Evolutionary conservation across 2,329 filamentous ascomycete species (phyloP), one percentile per base, ranked within the genome.

Genomic region (Harringtonia lauricola): DNA sequence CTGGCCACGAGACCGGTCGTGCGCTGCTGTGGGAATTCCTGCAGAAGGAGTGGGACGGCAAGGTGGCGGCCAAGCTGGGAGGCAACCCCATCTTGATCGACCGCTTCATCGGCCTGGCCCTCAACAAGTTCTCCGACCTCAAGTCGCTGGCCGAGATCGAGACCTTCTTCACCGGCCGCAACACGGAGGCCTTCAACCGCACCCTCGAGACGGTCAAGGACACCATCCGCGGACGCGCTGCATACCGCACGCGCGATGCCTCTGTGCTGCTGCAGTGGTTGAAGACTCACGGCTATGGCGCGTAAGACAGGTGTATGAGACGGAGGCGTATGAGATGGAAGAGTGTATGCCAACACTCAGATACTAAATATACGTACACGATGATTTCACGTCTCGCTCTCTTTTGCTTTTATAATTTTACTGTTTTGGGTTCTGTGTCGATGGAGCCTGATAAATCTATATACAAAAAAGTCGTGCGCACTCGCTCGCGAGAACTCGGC

Each of bases 21-120:
- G 65, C 71, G 36, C 68, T 81, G 36, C 76, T 94, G 46, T 98
- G 92, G 92, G 68, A 81, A 42, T 95, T 84, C 63, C 75, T 95
- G 57, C 86, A 89, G 64, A 70, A 75, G 36, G 82, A 95, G 65
- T 98, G 90, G 85, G 71, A 77, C 26, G 69, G 74, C n/a, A 26
- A 34, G 30, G 74, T 94, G 36, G 73, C 81, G 42, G 66, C 76
- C 47, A 83, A 83, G 61, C 71, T 96, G 43, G 79, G 54, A 24
- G 76, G 59, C 35, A 95, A 95, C 65, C 84, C 87, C 50, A 83
- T 95, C 26, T 78, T 95, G 3, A 70, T 95, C 15, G 90, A 98
- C 64, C 81, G 90, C 39, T 95, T 94, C 64, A 67, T 98, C 54
- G 81, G 85, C 53, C 70, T 84, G 52, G 80, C 80, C 36, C 67